Evolutionary conservation across 2,329 filamentous ascomycete genomes (phyloP).

Genomic region (Aureobasidium pullulans): DNA sequence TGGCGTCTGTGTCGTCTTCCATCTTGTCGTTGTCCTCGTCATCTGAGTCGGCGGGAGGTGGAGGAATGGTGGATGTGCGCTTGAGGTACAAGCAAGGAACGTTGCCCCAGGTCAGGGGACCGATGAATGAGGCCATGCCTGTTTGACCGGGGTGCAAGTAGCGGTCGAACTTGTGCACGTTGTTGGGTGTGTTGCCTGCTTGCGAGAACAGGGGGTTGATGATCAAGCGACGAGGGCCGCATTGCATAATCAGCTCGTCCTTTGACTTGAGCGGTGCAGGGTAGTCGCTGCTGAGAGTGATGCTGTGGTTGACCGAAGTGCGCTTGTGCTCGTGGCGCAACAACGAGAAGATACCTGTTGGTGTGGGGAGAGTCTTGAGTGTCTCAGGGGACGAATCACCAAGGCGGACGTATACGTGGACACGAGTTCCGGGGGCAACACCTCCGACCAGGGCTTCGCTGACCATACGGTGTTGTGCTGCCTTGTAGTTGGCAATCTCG

Average conservation of each 20-base stretch:
- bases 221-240: slow-evolving; percentile 76
- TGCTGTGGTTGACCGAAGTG: slow-evolving; percentile 79
- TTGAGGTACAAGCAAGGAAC: slow-evolving; percentile 88
- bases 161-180: slow-evolving; percentile 94
- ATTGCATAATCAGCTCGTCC: slow-evolving; percentile 85
- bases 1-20: neutral
- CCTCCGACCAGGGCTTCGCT: slow-evolving; percentile 86
- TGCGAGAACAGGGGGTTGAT: slow-evolving; percentile 89
- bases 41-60: slow-evolving; percentile 37
- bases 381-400: slow-evolving; percentile 34
- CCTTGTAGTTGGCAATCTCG: slow-evolving; percentile 82
- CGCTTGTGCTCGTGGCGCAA: slow-evolving; percentile 93
- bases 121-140: slow-evolving; percentile 82
- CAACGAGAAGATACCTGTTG: slow-evolving; percentile 74
- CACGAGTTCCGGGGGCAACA: slow-evolving; percentile 73
- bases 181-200: slow-evolving; percentile 83
- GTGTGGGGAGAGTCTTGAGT: slow-evolving; percentile 49
- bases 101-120: slow-evolving; percentile 85
- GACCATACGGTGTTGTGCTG: slow-evolving; percentile 65
- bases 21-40: slow-evolving; percentile 32
- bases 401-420: slow-evolving; percentile 66
- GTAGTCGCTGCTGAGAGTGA: slow-evolving; percentile 74
- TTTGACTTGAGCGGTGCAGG: slow-evolving; percentile 77
- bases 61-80: slow-evolving; percentile 40
- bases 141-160: slow-evolving; percentile 87